Evolutionary conservation across 2,329 filamentous ascomycete species (phyloP).

Genomic region (Botryotinia convoluta): DNA sequence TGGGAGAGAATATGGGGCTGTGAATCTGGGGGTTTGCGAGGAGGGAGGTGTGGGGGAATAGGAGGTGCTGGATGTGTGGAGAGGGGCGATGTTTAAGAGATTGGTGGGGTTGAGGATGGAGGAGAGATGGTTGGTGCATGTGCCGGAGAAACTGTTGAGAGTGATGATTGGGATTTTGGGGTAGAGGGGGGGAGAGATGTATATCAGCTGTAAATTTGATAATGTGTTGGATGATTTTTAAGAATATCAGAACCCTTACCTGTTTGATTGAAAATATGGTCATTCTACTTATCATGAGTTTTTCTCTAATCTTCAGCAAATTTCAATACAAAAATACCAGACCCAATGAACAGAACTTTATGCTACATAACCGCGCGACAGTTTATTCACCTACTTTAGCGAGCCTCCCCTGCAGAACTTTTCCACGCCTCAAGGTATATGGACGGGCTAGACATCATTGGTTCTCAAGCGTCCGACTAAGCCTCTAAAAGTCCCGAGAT

Average conservation of each 20-base stretch:
- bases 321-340: background rate
- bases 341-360: background rate
- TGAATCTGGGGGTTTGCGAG: background rate
- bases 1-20: background rate
- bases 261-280: background rate
- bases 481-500: no score
- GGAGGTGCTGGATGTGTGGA: background rate
- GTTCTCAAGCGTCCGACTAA: background rate
- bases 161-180: background rate
- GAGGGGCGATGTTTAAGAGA: background rate
- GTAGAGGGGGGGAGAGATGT: background rate
- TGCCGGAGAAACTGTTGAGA: background rate
- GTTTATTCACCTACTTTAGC: background rate
- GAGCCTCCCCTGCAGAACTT: background rate
- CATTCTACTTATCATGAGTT: rapidly evolving
- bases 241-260: background rate
- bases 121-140: background rate
- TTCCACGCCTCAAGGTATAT: rapidly evolving
- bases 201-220: background rate
- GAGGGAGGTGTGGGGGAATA: background rate
- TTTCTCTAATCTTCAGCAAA: background rate
- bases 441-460: background rate
- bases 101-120: background rate
- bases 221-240: rapidly evolving
- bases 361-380: background rate